Percentiles rank a stretch among this genome's conserved stretches.
phyloP scores from a whole-genome alignment of 148 eudicot genomes.

The Dysphania ambrosioides region DNA sequence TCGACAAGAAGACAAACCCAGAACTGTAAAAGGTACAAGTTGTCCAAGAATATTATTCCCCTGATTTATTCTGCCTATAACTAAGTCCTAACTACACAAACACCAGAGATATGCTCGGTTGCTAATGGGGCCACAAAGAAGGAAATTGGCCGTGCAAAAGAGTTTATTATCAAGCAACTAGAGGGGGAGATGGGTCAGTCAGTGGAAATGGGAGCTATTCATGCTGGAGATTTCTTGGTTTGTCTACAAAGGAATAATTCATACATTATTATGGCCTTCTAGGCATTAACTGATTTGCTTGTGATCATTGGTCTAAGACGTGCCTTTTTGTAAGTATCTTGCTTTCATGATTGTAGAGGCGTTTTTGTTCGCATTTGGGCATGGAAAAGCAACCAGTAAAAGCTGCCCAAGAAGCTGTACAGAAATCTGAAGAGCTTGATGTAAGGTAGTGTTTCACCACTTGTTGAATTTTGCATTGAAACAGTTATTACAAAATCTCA shows the following conservation, averaged over 20 bases:
- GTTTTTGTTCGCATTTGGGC: too few species aligned
- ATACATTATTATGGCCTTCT: background rate
- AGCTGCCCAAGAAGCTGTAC: slow-evolving; percentile 40
- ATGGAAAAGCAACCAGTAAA: too few species aligned
- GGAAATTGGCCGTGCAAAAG: slow-evolving; percentile 96
- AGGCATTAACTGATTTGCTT: slow-evolving; percentile 2
- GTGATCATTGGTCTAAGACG: background rate
- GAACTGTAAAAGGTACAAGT: slow-evolving; percentile 88
- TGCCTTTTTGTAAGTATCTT: too few species aligned
- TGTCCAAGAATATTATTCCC: slow-evolving; percentile 19
- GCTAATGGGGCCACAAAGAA: slow-evolving; percentile 97
- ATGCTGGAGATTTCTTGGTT: slow-evolving; percentile 94
- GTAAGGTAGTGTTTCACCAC: too few species aligned
- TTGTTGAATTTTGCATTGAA: too few species aligned
- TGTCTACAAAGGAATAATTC: background rate
- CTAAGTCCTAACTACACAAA: slow-evolving; percentile 15
- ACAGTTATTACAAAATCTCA: too few species aligned
- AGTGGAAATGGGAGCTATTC: slow-evolving; percentile 89
- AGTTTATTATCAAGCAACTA: slow-evolving; percentile 83
- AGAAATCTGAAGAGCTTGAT: slow-evolving; percentile 1
- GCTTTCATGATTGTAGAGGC: too few species aligned
- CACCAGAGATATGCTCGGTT: slow-evolving; percentile 83
- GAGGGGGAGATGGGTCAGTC: slow-evolving; percentile 90
- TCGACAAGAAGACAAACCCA: slow-evolving; percentile 93
- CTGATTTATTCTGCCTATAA: background rate